phyloP scores from a whole-genome alignment of 139 green algal genomes.

The Picochlorum sp. region DNA sequence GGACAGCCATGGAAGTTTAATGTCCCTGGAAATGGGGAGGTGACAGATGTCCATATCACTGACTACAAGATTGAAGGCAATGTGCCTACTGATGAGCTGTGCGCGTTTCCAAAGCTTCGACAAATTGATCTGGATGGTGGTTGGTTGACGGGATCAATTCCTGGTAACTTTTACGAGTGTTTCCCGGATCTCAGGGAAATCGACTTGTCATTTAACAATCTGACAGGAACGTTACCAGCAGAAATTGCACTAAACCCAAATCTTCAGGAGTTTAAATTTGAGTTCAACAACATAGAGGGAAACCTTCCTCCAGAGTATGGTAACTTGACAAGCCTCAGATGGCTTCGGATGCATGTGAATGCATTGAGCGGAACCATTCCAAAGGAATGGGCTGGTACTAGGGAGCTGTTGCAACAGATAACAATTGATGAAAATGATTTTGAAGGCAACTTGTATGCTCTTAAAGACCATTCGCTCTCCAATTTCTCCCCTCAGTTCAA shows the following conservation, averaged over 20 bases:
- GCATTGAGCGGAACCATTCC: slow-evolving; percentile 11
- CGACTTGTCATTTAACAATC: slow-evolving; percentile 28
- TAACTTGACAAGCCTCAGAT: slow-evolving; percentile 10
- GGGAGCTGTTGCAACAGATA: background rate
- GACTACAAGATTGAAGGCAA: slow-evolving; percentile 20
- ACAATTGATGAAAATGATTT: slow-evolving; percentile 22
- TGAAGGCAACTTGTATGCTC: slow-evolving; percentile 26
- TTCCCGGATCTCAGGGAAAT: slow-evolving; percentile 29
- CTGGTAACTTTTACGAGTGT: slow-evolving; percentile 15
- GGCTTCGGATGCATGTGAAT: slow-evolving; percentile 23
- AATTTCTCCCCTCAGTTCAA: slow-evolving; percentile 20
- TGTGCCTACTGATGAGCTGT: slow-evolving; percentile 25
- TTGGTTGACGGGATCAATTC: slow-evolving; percentile 16
- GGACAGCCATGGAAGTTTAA: background rate
- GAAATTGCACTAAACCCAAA: slow-evolving; percentile 11
- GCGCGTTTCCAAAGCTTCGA: background rate
- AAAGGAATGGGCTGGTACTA: slow-evolving; percentile 5
- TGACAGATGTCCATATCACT: slow-evolving; percentile 32
- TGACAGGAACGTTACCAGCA: slow-evolving; percentile 23
- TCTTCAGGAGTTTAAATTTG: slow-evolving; percentile 29
- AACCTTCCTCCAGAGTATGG: slow-evolving; percentile 21
- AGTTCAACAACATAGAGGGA: slow-evolving; percentile 2
- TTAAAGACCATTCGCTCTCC: slow-evolving; percentile 17
- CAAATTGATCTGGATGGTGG: slow-evolving; percentile 31
- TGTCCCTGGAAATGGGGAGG: slow-evolving; percentile 12